Base-by-base conservation (phyloP, 1,284 basidiomycete genomes). In the Puccinia coronata region DNA sequence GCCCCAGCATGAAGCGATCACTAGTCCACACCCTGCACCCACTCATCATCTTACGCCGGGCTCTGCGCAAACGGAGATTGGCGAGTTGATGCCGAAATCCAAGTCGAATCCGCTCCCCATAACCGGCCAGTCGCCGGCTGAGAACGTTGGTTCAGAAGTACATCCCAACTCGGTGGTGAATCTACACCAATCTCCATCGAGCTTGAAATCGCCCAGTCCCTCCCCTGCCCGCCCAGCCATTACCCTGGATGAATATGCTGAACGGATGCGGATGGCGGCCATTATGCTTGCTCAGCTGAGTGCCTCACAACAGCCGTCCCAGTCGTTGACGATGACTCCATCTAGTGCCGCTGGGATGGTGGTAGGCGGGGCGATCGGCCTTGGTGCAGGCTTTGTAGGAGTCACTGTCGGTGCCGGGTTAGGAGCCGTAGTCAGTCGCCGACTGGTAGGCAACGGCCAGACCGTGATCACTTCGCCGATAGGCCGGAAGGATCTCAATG, bases 271-370 rank as follows among this genome's bases (percentile, higher is more conserved):
- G 20, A 98, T 95, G 14, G 96, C 96, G 0, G 96, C 97, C 3
- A 92, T 99, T 84, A 98, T 99, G 96, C 91, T 99, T 31, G 92
- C 96, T 0, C 96, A 99, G 87, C 90, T 99, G 61, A 98, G 96
- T 84, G 91, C 94, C 0, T 95, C 91, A 82, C 84, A 86, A 65
- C 83, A 84, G 25, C 82, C 82, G 1, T 81, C 84, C 18, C 77
- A 82, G 20, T 83, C 81, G 1, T 82, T 84, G 61, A 82, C 83
- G 39, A 82, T 82, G 36, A 82, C 83, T 0, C 82, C 84, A 1
- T 83, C 84, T 0, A 84, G 83, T 53, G 85, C 85, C 0, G 85
- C 85, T 0, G 84, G 84, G 11, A 84, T 84, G 31, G 82, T 85
- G 6, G 84, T 86, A 20, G 83, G 83, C 8, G 82, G 84, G 0